These are phyloP conservation scores for Aspergillus luchuensis DNA, from an alignment of 2,329 filamentous ascomycete genomes.

Conservation along the genomic window DNA sequence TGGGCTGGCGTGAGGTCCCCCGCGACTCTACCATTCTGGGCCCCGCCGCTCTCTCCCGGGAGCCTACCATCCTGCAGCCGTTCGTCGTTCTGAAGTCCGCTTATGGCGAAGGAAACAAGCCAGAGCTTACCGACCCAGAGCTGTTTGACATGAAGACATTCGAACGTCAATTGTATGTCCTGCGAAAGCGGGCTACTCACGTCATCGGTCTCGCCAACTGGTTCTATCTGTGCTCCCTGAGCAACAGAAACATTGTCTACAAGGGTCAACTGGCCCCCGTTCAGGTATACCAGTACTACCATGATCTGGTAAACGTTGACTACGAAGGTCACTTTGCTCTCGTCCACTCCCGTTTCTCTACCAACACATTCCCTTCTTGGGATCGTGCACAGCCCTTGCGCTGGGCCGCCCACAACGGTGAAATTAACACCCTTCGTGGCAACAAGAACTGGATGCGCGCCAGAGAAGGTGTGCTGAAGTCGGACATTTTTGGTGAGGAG, in stretches of 20 bases:
- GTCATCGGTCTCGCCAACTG: slow-evolving; percentile 94
- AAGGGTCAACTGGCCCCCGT: slow-evolving; percentile 93
- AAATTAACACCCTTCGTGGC: slow-evolving; percentile 94
- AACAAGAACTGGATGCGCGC: slow-evolving; percentile 99
- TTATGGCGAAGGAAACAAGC: slow-evolving; percentile 79
- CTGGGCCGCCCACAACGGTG: slow-evolving; percentile 98
- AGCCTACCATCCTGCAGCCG: slow-evolving; percentile 92
- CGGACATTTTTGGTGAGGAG: slow-evolving; percentile 87
- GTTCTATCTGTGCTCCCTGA: slow-evolving; percentile 97
- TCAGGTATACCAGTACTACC: slow-evolving; percentile 97
- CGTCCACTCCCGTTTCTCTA: slow-evolving; percentile 96
- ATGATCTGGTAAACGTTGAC: slow-evolving; percentile 93
- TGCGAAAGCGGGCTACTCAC: slow-evolving; percentile 93
- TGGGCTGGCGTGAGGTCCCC: slow-evolving; percentile 96
- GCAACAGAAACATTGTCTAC: slow-evolving; percentile 98
- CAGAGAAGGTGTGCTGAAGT: slow-evolving; percentile 91
- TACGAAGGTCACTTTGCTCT: slow-evolving; percentile 97
- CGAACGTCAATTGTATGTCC: slow-evolving; percentile 89
- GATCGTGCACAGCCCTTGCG: slow-evolving; percentile 93
- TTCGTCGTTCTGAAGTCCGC: slow-evolving; percentile 86
- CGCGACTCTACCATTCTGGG: slow-evolving; percentile 91
- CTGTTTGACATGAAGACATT: slow-evolving; percentile 83
- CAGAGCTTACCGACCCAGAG: slow-evolving; percentile 74
- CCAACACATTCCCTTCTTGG: slow-evolving; percentile 98
- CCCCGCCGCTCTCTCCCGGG: slow-evolving; percentile 87